Conservation (phyloP, 2,329 filamentous ascomycete species). For the Calonectria multiphialidica region DNA sequence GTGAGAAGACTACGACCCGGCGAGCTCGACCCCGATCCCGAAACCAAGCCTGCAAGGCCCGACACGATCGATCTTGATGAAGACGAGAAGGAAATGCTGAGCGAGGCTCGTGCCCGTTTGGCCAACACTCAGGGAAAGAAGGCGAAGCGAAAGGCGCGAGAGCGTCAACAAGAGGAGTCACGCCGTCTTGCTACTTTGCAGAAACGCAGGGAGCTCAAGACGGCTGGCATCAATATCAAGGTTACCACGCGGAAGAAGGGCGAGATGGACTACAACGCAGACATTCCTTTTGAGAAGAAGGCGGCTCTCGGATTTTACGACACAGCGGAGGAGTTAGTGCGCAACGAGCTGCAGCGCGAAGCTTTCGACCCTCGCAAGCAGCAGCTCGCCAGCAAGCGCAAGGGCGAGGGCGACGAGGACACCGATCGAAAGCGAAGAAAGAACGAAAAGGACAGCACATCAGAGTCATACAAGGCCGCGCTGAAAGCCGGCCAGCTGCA, state of each 20-base stretch:
- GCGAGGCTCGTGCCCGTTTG: slow-evolving; percentile 93
- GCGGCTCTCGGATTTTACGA: slow-evolving; percentile 93
- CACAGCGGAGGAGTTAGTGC: slow-evolving; percentile 82
- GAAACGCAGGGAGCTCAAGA: slow-evolving; percentile 96
- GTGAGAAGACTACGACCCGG: slow-evolving; percentile 89
- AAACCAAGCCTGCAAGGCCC: slow-evolving; percentile 93
- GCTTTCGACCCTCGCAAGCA: slow-evolving; percentile 94
- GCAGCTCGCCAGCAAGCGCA: slow-evolving; percentile 91
- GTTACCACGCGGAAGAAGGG: slow-evolving; percentile 91
- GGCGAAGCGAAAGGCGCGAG: slow-evolving; percentile 95
- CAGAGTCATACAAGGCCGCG: slow-evolving; percentile 85
- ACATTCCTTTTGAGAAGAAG: slow-evolving; percentile 97
- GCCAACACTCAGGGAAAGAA: slow-evolving; percentile 99
- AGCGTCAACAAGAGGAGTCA: slow-evolving; percentile 95
- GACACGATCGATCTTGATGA: slow-evolving; percentile 99
- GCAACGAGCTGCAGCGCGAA: slow-evolving; percentile 86
- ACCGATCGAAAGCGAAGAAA: slow-evolving; percentile 89
- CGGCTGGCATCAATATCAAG: slow-evolving; percentile 98
- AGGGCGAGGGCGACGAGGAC: slow-evolving; percentile 89
- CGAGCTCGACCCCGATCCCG: slow-evolving; percentile 96
- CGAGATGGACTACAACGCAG: slow-evolving; percentile 99
- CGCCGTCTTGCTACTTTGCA: slow-evolving; percentile 89
- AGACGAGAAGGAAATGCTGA: slow-evolving; percentile 99
- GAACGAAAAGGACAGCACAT: slow-evolving; percentile 85
- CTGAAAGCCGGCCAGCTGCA: slow-evolving; percentile 95